Conservation (phyloP, 2,329 filamentous ascomycete genomes). For the Fusarium avenaceum region DNA sequence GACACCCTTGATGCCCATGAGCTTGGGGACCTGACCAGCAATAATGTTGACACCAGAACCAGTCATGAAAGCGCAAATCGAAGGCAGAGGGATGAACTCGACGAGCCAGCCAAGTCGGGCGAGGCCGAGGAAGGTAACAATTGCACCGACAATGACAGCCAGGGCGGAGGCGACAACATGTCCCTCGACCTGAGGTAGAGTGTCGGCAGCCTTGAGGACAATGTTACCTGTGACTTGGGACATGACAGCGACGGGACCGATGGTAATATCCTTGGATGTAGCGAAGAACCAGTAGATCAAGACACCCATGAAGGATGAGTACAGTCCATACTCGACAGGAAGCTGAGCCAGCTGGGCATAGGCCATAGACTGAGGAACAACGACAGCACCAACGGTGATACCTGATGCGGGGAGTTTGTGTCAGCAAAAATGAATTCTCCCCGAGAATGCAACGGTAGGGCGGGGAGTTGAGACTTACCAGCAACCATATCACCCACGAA, state of each 20-base stretch:
- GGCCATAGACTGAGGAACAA: conserved; percentile 69
- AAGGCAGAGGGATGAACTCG: conserved; percentile 66
- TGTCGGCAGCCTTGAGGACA: conserved; percentile 56
- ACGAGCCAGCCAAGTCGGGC: conserved; percentile 67
- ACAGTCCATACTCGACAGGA: conserved; percentile 63
- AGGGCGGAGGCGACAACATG: conserved; percentile 63
- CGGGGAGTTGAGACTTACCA: conserved; percentile 50
- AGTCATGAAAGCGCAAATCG: conserved; percentile 69
- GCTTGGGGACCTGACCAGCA: conserved; percentile 63
- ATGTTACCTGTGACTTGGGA: conserved; percentile 66
- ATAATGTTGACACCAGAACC: conserved; percentile 66
- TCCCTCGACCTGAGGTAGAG: conserved; percentile 56
- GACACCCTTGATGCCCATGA: conserved; percentile 64
- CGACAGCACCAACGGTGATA: conserved; percentile 65
- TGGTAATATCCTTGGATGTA: conserved; percentile 92
- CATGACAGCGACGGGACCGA: conserved; percentile 73
- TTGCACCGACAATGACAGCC: conserved; percentile 62
- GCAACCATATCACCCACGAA: conserved; percentile 62
- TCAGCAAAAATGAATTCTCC: conserved; percentile 38
- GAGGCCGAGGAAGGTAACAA: conserved; percentile 64
- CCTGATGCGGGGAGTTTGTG: conserved; percentile 44
- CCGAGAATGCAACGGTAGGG: conserved; percentile 6
- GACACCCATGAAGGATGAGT: conserved; percentile 94
- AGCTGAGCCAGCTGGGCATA: conserved; percentile 65
- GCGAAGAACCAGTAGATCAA: conserved; percentile 98